Evolutionary conservation across 805 yeast species (phyloP).

Genomic region (Metschnikowia cubensis): DNA sequence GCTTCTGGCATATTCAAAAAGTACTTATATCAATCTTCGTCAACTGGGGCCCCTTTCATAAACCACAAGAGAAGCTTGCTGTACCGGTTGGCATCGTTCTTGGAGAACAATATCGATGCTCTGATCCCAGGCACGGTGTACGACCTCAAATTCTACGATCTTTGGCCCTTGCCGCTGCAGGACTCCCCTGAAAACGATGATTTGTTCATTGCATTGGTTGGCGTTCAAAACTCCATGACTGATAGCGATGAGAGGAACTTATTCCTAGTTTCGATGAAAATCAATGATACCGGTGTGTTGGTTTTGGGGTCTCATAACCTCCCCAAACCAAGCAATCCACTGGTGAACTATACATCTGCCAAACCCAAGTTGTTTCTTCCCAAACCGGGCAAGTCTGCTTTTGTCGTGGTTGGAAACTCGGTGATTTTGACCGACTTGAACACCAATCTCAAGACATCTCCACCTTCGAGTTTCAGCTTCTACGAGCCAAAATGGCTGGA

Average conservation of each 20-base stretch:
- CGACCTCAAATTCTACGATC: conserved; percentile 56
- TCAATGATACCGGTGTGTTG: conserved; percentile 48
- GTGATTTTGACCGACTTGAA: conserved; percentile 64
- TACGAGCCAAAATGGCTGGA: conserved; percentile 76
- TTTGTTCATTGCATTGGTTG: conserved; percentile 11
- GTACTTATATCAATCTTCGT: conserved; percentile 26
- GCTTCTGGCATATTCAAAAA: conserved; percentile 39
- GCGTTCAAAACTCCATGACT: conserved; percentile 11
- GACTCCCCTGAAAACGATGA: conserved; percentile 10
- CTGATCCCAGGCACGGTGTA: conserved; percentile 49
- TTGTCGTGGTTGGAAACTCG: conserved; percentile 54
- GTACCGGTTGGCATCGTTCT: conserved; percentile 28
- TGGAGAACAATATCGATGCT: conserved; percentile 34
- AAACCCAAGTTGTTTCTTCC: conserved; percentile 56
- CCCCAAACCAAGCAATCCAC: conserved; percentile 34
- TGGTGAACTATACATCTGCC: conserved; percentile 5
- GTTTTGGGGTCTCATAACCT: conserved; percentile 64
- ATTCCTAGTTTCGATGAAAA: conserved; percentile 51
- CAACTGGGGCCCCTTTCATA: conserved; percentile 26
- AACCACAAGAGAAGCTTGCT: conserved; percentile 26
- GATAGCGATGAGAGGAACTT: conserved; percentile 24
- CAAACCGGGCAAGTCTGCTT: conserved; percentile 54
- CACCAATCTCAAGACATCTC: conserved; percentile 24
- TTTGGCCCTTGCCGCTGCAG: conserved; percentile 45
- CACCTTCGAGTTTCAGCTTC: conserved; percentile 21